Percentiles rank a stretch among this genome's conserved stretches.
Conservation (phyloP, 1,139 yeast genomes). For the Hansenula sp. region DNA sequence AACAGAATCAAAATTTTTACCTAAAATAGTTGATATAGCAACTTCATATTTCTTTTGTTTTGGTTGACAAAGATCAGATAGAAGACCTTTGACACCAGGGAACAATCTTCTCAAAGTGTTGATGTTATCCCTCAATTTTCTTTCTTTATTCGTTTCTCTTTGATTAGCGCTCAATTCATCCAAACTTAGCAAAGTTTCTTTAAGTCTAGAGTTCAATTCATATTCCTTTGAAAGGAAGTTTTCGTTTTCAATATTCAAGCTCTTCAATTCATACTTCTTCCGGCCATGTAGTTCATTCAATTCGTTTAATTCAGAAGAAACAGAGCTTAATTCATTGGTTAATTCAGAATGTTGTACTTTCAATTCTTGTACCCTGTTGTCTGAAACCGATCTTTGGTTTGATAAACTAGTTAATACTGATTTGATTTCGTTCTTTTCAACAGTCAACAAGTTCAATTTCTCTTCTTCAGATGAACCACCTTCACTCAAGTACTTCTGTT, state of each 20-base stretch:
- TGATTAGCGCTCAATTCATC: slow-evolving; percentile 74
- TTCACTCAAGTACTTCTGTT: slow-evolving; percentile 50
- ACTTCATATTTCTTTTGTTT: slow-evolving; percentile 67
- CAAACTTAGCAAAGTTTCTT: slow-evolving; percentile 56
- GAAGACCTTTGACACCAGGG: slow-evolving; percentile 80
- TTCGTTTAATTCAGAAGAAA: slow-evolving; percentile 27
- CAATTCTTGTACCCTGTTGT: slow-evolving; percentile 35
- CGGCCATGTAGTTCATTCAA: slow-evolving; percentile 30
- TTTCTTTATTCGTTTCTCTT: slow-evolving; percentile 71
- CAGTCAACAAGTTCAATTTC: slow-evolving; percentile 37
- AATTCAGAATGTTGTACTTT: slow-evolving; percentile 24
- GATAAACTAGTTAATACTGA: slow-evolving; percentile 38
- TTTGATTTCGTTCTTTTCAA: slow-evolving; percentile 41
- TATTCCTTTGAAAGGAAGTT: slow-evolving; percentile 44
- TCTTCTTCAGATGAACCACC: slow-evolving; percentile 62
- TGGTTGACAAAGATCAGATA: slow-evolving; percentile 79
- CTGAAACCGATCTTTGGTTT: slow-evolving; percentile 41
- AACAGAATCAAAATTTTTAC: slow-evolving; percentile 75
- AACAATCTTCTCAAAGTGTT: slow-evolving; percentile 62
- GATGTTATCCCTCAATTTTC: slow-evolving; percentile 67
- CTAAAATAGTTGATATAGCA: slow-evolving; percentile 79
- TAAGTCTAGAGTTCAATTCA: slow-evolving; percentile 58
- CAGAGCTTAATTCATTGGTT: slow-evolving; percentile 29
- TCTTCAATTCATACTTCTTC: slow-evolving; percentile 39
- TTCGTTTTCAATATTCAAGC: slow-evolving; percentile 43